These are phyloP conservation scores for Fraxinus excelsior DNA, from an alignment of 257 asterid genomes.

Conservation along the genomic window DNA sequence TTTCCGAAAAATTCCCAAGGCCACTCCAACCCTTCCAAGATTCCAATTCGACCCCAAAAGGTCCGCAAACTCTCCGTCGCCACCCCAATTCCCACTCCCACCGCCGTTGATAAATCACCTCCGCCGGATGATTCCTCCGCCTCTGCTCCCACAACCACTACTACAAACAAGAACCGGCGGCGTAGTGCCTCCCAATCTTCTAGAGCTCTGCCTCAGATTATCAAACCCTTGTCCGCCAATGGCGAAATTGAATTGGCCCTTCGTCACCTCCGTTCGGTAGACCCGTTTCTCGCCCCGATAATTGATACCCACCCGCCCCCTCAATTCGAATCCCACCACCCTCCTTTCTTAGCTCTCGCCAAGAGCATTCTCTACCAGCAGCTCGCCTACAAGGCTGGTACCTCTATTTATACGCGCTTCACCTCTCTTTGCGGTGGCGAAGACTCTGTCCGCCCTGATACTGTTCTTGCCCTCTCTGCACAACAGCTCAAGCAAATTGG, in stretches of 20 bases:
- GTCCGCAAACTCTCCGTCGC: conserved; percentile 73
- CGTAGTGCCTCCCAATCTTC: conserved; percentile 55
- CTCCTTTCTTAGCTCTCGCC: conserved; percentile 71
- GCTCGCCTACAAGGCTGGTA: conserved; percentile 82
- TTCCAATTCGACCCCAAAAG: conserved; percentile 93
- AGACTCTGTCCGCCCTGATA: conserved; percentile 59
- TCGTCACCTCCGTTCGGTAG: conserved; percentile 62
- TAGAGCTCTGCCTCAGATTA: conserved; percentile 56
- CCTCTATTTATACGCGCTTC: conserved; percentile 75
- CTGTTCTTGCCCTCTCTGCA: conserved; percentile 63
- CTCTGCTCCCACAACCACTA: conserved; percentile 23
- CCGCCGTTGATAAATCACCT: conserved; percentile 25
- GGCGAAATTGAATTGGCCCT: conserved; percentile 71
- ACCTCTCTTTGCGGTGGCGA: conserved; percentile 80
- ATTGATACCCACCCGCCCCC: conserved; percentile 65
- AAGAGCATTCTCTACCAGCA: conserved; percentile 89
- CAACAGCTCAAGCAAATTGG: conserved; percentile 91
- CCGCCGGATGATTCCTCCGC: conserved; percentile 32
- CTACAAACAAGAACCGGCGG: conserved; percentile 50
- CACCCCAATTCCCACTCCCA: conserved; percentile 23
- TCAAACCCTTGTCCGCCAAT: conserved; percentile 61
- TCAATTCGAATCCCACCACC: conserved; percentile 58
- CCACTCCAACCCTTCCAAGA: conserved; percentile 75
- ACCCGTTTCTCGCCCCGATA: conserved; percentile 59
- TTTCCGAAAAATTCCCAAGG: conserved; percentile 33